Conservation (phyloP, 495 filamentous ascomycete species). For the Aspergillus nanangensis region DNA sequence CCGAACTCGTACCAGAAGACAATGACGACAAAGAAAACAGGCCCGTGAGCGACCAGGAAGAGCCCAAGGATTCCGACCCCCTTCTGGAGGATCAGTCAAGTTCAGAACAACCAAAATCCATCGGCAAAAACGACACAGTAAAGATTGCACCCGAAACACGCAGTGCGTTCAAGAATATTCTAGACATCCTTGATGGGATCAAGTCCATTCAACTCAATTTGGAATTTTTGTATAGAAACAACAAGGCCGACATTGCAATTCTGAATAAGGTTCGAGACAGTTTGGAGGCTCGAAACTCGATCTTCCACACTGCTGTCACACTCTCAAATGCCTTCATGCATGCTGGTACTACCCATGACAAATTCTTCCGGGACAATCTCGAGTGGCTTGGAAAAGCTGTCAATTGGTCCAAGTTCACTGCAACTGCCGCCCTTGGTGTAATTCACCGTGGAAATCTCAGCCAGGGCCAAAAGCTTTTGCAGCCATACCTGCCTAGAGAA, state of each 20-base stretch:
- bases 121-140: slow-evolving; percentile 42
- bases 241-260: slow-evolving; percentile 80
- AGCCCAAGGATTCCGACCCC: slow-evolving; percentile 50
- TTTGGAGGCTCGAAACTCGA: slow-evolving; percentile 91
- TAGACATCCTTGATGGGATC: slow-evolving; percentile 81
- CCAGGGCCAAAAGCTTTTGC: slow-evolving; percentile 87
- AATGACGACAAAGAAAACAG: slow-evolving; percentile 21
- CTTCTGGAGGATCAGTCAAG: slow-evolving; percentile 43
- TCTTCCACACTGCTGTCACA: slow-evolving; percentile 95
- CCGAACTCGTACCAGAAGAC: slow-evolving; percentile 53
- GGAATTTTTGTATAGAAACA: slow-evolving; percentile 94
- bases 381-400: slow-evolving; percentile 99
- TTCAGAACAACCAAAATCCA: slow-evolving; percentile 25
- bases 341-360: slow-evolving; percentile 95
- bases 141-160: slow-evolving; percentile 40
- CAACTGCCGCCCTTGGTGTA: slow-evolving; percentile 92
- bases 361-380: slow-evolving; percentile 94
- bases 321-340: slow-evolving; percentile 99
- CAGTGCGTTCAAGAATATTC: slow-evolving; percentile 71
- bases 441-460: slow-evolving; percentile 93
- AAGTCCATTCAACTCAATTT: slow-evolving; percentile 90
- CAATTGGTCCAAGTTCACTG: slow-evolving; percentile 99
- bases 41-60: slow-evolving; percentile 39
- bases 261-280: slow-evolving; percentile 96
- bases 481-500: slow-evolving; percentile 87